These are phyloP conservation scores for Scheffersomyces insectosa DNA, from an alignment of 1,139 yeast species.

Conservation along the genomic window DNA sequence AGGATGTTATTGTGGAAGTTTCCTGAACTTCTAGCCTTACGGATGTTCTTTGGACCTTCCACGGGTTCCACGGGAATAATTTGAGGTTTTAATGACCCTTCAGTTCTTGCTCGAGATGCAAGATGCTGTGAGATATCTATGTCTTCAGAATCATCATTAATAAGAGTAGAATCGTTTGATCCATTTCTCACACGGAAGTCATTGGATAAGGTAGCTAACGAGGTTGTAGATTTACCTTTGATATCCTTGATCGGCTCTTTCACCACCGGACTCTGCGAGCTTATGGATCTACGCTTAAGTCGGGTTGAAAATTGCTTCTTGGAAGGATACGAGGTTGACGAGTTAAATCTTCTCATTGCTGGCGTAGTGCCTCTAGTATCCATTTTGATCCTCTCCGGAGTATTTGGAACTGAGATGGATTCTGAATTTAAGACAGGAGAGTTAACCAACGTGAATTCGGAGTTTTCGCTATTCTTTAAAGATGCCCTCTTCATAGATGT, in stretches of 20 bases:
- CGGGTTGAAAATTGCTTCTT: constrained; percentile 9
- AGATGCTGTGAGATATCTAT: not conserved
- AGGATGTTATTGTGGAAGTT: constrained; percentile 20
- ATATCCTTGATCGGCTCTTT: constrained; percentile 8
- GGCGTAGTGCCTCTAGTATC: constrained; percentile 11
- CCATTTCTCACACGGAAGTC: constrained; percentile 10
- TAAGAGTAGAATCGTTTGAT: constrained; percentile 10
- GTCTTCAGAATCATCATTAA: constrained; percentile 12
- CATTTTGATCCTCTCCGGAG: constrained; percentile 7
- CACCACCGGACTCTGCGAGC: constrained; percentile 19
- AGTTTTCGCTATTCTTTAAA: constrained; percentile 2
- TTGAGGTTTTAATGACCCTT: not conserved
- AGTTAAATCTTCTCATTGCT: constrained; percentile 24
- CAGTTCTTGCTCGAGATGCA: not conserved
- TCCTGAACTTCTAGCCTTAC: constrained; percentile 40
- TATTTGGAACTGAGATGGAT: constrained; percentile 9
- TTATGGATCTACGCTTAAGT: constrained; percentile 27
- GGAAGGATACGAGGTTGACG: constrained; percentile 14
- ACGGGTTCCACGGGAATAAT: not conserved
- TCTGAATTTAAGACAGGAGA: constrained; percentile 24
- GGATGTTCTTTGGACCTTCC: constrained; percentile 11
- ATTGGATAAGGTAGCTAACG: constrained; percentile 22
- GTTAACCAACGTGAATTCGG: constrained; percentile 20
- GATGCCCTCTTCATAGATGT: not conserved
- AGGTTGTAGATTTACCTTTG: constrained; percentile 32